Base-by-base conservation (phyloP, 371 early-diverging fungal genomes). In the Basidiobolus meristosporus region DNA sequence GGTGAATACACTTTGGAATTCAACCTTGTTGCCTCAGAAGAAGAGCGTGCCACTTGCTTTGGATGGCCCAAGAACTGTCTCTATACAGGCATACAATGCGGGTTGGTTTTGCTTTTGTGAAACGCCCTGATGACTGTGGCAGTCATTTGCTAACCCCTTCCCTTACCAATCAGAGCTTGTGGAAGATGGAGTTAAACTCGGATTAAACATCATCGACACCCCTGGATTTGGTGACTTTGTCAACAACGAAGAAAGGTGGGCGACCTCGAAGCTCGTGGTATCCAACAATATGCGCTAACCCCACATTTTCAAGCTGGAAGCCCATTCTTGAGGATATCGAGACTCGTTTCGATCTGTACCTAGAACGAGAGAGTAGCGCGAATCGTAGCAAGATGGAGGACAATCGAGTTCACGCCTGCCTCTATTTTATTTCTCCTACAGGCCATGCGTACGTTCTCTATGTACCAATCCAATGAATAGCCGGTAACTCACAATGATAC, bases 391-490 rank as follows among this genome's bases (percentile, higher is more conserved):
- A 76, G 51, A 76, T 83, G 54, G 73, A 77, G 26, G 98, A 96
- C 61, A 84, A 77, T 41, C 73, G 95, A 38, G 84, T 99, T 51
- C 98, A 99, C 53, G 92, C 92, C 3, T 91, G 93, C 59, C 52
- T 99, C 34, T 97, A 97, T 70, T 95, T 97, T 43, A 93, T 97
- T 53, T 77, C 89, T 18, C 92, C 97, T 34, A 92, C 91, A 15
- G 91, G 88, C 9, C 91, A 90, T 58, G 73, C 82, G 44, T 70
- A 62, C 56, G 62, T 61, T 21, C 15, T 20, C 21, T 5, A n/a
- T 10, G 2, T 43, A 18, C 48, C 7, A 15, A 20, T 54, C 9
- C n/a, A 29, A 28, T 2, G 41, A 29, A 41, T 4, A 29, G 42
- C 15, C 26, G 31, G n/a, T 9, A 36, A 5, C 38, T 12, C 11